Evolutionary conservation across 352 stramenopile species (phyloP), one percentile per base, ranked within the genome.

Genomic region (Phytophthora macrochlamydospora): DNA sequence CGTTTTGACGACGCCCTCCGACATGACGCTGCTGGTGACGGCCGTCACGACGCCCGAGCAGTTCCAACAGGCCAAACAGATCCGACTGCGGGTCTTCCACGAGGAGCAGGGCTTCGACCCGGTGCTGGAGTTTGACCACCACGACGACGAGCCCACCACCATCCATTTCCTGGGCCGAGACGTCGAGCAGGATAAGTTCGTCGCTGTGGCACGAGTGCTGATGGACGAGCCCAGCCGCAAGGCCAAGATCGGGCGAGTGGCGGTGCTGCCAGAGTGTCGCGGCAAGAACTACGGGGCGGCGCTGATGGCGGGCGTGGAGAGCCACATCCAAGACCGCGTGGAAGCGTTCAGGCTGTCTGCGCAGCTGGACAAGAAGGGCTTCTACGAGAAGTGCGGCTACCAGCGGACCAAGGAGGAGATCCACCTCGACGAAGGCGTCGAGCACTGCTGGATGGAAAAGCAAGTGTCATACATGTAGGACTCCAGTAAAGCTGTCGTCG

Each of bases 101-200:
- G 53, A 78, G 7, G 83, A 91, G 44, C 70, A 85, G 43, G 72
- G 72, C 43, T 83, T 81, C 46, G 67, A 81, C 32, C 49, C 54
- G 2, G 56, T 48, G n/a, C 50, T 76, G 13, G 72, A 89, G 65
- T 54, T 84, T 42, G 80, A 89, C 54, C 56, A 66, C 24, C 55
- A 81, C 57, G 83, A 90, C 67, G 52, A 74, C 51, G 56, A 74
- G 18, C 38, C 69, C 9, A 78, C 71, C 12, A 91, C 80, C 28
- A 43, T 76, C 35, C 76, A 89, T 51, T 87, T 90, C 42, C 5
- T 90, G n/a, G 82, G 75, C 53, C 80, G 78, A 35, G 76, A 89
- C 54, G 43, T 73, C 29, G 78, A 89, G 45, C 51, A 78, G 55
- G 68, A 77, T 66, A 81, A 83, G 69, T 81, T 73, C 56, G 74